Evolutionary conservation across 2,329 filamentous ascomycete genomes (phyloP).

Genomic region (Exophiala dermatitidis): DNA sequence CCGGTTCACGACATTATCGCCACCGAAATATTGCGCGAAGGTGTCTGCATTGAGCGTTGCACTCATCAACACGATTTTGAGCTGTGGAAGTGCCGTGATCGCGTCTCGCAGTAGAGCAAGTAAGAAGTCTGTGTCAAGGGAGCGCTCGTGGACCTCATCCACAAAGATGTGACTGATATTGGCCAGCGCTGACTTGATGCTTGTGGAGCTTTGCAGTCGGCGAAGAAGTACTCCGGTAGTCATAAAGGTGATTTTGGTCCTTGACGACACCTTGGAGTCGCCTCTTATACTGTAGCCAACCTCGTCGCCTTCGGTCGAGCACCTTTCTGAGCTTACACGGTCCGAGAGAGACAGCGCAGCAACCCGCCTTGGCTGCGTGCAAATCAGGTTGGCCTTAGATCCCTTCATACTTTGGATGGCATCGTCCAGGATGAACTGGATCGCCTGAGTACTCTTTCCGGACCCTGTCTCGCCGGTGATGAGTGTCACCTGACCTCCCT

Average conservation of each 20-base stretch:
- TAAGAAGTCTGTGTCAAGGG: constrained; percentile 89
- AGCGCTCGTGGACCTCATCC: constrained; percentile 93
- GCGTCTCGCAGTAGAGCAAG: constrained; percentile 82
- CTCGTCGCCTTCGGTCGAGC: constrained; percentile 71
- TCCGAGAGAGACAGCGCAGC: constrained; percentile 91
- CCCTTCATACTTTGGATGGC: constrained; percentile 71
- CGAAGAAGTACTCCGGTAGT: constrained; percentile 89
- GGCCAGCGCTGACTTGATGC: constrained; percentile 63
- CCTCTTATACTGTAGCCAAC: constrained; percentile 88
- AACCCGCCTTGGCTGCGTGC: constrained; percentile 90
- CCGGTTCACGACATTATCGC: constrained; percentile 60
- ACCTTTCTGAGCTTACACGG: constrained; percentile 87
- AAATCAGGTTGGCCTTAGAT: constrained; percentile 76
- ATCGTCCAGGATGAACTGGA: constrained; percentile 92
- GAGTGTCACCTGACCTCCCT: constrained; percentile 78
- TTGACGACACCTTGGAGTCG: constrained; percentile 67
- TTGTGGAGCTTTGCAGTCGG: constrained; percentile 57
- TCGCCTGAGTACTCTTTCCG: constrained; percentile 92
- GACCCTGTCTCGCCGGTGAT: constrained; percentile 96
- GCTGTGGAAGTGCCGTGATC: constrained; percentile 62
- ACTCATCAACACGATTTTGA: constrained; percentile 93
- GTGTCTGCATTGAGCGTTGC: constrained; percentile 84
- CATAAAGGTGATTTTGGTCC: constrained; percentile 88
- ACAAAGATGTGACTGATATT: constrained; percentile 93
- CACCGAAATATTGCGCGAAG: constrained; percentile 76